These are phyloP conservation scores for Arthrinium phaeospermum DNA, from an alignment of 2,329 filamentous ascomycete genomes.

Conservation along the genomic window DNA sequence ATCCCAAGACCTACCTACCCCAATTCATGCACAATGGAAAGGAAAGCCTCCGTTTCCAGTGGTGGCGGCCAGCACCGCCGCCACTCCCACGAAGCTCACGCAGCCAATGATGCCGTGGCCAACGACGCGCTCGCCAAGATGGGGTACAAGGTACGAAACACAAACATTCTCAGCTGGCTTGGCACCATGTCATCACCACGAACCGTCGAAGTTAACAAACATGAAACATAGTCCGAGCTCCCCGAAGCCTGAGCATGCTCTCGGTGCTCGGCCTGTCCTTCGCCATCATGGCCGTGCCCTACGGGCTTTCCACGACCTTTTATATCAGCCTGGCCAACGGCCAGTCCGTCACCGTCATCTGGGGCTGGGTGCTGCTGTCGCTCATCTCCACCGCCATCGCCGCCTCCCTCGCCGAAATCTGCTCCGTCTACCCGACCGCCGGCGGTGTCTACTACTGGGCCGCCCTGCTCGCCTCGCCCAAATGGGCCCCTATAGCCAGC, in stretches of 20 bases:
- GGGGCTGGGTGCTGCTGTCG: constrained; percentile 72
- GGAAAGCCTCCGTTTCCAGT: constrained; percentile 18
- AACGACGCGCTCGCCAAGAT: constrained; percentile 67
- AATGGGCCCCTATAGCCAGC: constrained; percentile 70
- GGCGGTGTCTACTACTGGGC: constrained; percentile 76
- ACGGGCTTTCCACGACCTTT: constrained; percentile 71
- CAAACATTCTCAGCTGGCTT: neutral
- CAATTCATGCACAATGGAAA: constrained; percentile 13
- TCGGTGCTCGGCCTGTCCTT: constrained; percentile 72
- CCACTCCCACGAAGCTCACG: constrained; percentile 20
- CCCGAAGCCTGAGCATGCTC: constrained; percentile 69
- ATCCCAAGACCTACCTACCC: neutral
- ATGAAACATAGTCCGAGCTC: constrained; percentile 55
- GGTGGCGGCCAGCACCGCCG: neutral
- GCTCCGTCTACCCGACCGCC: constrained; percentile 70
- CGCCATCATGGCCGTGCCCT: constrained; percentile 76
- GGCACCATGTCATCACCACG: neutral
- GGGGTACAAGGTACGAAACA: constrained; percentile 64
- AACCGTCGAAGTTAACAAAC: neutral
- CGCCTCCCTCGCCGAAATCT: constrained; percentile 71
- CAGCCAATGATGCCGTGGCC: constrained; percentile 41
- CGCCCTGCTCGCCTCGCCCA: constrained; percentile 68
- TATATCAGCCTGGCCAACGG: constrained; percentile 73
- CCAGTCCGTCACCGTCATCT: constrained; percentile 71
- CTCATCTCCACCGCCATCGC: constrained; percentile 68